phyloP scores from a whole-genome alignment of 2,329 filamentous ascomycete genomes.

The Trichoderma endophyticum region DNA sequence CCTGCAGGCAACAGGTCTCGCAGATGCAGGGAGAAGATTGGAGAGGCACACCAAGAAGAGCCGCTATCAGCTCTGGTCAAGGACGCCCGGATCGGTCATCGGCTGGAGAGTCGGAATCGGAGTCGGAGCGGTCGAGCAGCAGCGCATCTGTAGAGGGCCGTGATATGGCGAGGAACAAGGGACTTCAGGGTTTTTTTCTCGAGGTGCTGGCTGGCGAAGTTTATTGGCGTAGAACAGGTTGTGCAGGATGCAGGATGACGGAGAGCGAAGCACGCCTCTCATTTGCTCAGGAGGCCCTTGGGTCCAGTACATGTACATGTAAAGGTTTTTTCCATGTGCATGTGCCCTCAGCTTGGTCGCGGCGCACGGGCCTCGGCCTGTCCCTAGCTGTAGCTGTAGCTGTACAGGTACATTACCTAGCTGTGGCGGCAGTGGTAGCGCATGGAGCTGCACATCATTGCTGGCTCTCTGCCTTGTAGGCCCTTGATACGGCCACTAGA shows the following conservation, averaged over 20 bases:
- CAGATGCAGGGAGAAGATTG: neutral
- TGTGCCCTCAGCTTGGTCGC: neutral
- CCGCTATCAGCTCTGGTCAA: constrained; percentile 19
- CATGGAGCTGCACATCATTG: constrained; percentile 5
- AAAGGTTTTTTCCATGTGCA: neutral
- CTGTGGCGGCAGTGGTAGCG: neutral
- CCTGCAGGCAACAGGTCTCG: neutral
- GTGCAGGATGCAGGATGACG: constrained; percentile 18
- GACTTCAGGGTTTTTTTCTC: neutral
- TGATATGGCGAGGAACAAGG: constrained; percentile 8
- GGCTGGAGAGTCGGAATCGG: constrained; percentile 3
- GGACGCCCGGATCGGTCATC: constrained; percentile 15
- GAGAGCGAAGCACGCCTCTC: constrained; percentile 1
- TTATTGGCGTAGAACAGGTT: constrained; percentile 14
- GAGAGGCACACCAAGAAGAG: constrained; percentile 2
- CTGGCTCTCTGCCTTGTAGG: neutral
- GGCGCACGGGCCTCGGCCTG: neutral
- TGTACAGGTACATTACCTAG: neutral
- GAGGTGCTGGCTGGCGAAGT: constrained; percentile 4
- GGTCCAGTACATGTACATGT: neutral
- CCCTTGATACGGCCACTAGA: constrained; percentile 3
- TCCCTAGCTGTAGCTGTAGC: neutral
- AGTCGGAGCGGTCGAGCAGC: constrained; percentile 1
- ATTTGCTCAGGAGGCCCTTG: constrained; percentile 16
- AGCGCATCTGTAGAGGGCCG: constrained; percentile 17